Conservation (phyloP, 2,329 filamentous ascomycete genomes). For the Lachnellula cervina region DNA sequence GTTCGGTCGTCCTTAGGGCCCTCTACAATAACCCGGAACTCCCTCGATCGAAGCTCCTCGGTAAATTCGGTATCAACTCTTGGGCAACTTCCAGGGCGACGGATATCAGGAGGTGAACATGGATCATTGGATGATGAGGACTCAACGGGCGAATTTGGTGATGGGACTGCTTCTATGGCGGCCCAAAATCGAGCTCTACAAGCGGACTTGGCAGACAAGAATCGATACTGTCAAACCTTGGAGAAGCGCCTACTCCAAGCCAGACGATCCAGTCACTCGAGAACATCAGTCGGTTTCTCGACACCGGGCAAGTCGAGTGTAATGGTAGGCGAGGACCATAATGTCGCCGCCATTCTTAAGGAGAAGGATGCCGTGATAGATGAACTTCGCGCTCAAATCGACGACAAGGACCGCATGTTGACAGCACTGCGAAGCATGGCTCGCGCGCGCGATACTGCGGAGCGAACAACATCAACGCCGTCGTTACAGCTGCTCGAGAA, state of each 20-base stretch:
- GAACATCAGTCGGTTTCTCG: constrained; percentile 70
- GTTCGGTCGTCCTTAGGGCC: constrained; percentile 66
- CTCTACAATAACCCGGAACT: constrained; percentile 43
- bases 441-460: constrained; percentile 77
- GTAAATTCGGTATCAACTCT: constrained; percentile 50
- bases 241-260: constrained; percentile 92
- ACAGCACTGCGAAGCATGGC: constrained; percentile 78
- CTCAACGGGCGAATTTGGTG: constrained; percentile 74
- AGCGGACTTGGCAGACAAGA: constrained; percentile 94
- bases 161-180: constrained; percentile 74
- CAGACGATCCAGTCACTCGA: constrained; percentile 80
- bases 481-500: constrained; percentile 15
- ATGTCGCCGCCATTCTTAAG: constrained; percentile 64
- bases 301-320: constrained; percentile 53
- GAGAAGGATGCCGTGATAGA: constrained; percentile 93
- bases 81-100: constrained; percentile 22
- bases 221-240: constrained; percentile 88
- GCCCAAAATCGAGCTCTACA: constrained; percentile 91
- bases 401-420: constrained; percentile 95
- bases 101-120: constrained; percentile 22
- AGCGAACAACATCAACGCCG: constrained; percentile 38
- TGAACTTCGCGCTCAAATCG: constrained; percentile 80
- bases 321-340: constrained; percentile 74
- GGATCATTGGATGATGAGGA: constrained; percentile 55
- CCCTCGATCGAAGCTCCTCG: constrained; percentile 60